Percentiles rank a stretch among this genome's conserved stretches.
phyloP scores from a whole-genome alignment of 75 land plant species.

The Ceratopteris richardii region DNA sequence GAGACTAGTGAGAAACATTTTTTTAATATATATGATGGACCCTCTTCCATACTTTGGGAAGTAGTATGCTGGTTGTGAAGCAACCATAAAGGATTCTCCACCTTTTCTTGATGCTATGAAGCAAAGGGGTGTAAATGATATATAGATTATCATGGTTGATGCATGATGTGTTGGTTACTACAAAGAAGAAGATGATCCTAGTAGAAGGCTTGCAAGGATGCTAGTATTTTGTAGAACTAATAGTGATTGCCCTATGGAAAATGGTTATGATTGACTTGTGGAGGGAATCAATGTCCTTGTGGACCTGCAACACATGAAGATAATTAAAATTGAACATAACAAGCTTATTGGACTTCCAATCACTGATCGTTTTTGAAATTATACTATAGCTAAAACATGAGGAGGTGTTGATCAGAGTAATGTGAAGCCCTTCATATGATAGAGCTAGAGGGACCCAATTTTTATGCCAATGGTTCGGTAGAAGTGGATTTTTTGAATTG shows the following conservation, averaged over 20 bases:
- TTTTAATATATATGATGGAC: too few relatives aligned
- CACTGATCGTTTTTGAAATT: constrained; percentile 90
- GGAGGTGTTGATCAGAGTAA: constrained; percentile 94
- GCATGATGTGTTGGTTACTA: constrained; percentile 96
- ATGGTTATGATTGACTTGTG: constrained; percentile 96
- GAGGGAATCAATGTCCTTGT: constrained; percentile 87
- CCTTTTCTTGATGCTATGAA: constrained; percentile 92
- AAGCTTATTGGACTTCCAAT: constrained; percentile 88
- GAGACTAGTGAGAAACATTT: too few relatives aligned
- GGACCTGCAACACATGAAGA: constrained; percentile 83
- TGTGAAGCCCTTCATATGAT: constrained; percentile 81
- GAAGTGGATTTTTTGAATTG: constrained; percentile 98
- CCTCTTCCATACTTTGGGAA: constrained; percentile 46
- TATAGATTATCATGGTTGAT: constrained; percentile 99
- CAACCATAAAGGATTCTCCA: constrained; percentile 65
- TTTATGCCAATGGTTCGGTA: constrained; percentile 93
- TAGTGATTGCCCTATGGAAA: constrained; percentile 96
- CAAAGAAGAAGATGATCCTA: constrained; percentile 83
- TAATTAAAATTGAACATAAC: constrained; percentile 83
- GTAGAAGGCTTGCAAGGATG: constrained; percentile 82
- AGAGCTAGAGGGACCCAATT: constrained; percentile 96
- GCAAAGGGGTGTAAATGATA: constrained; percentile 89
- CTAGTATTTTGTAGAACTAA: constrained; percentile 91
- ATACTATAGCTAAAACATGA: constrained; percentile 78
- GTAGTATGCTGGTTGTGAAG: constrained; percentile 97